Conservation (phyloP, 352 stramenopile genomes). For the Globisporangium heterothallicum region DNA sequence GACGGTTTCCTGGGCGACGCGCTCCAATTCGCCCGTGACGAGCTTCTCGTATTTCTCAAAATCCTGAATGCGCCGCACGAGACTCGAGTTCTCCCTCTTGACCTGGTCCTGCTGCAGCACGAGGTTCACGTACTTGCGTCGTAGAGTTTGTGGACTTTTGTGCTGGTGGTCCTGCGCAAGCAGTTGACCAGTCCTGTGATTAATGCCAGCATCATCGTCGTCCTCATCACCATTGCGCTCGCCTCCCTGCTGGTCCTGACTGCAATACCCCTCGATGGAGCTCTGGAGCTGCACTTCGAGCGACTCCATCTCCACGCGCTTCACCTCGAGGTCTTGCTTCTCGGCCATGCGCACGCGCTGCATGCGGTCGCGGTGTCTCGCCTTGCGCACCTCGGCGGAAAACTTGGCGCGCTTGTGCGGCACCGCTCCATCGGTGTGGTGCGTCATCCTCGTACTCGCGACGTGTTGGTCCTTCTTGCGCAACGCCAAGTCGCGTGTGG, state of each 20-base stretch:
- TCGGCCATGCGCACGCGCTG: constrained; percentile 31
- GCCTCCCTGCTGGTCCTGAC: constrained; percentile 5
- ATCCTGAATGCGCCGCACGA: constrained; percentile 5
- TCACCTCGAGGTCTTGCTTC: constrained; percentile 30
- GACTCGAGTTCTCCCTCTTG: constrained; percentile 8
- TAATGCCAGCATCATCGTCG: background rate
- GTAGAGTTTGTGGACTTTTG: background rate
- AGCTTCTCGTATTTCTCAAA: constrained; percentile 13
- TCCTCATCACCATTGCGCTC: constrained; percentile 7
- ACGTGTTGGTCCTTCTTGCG: background rate
- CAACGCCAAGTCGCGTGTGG: background rate
- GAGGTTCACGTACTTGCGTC: constrained; percentile 8
- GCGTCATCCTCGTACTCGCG: background rate
- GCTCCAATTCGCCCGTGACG: constrained; percentile 3
- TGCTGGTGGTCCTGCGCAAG: background rate
- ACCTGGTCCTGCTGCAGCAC: constrained; percentile 15
- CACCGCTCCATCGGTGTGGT: background rate
- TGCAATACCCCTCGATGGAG: constrained; percentile 9
- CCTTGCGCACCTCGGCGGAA: constrained; percentile 20
- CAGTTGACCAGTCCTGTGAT: background rate
- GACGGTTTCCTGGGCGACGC: background rate
- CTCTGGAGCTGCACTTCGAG: constrained; percentile 23
- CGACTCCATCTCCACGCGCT: constrained; percentile 26
- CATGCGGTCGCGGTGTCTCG: constrained; percentile 34
- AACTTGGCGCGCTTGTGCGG: constrained; percentile 4